These are phyloP conservation scores for Lactifluus subvellereus DNA, from an alignment of 768 basidiomycete genomes.

Conservation along the genomic window DNA sequence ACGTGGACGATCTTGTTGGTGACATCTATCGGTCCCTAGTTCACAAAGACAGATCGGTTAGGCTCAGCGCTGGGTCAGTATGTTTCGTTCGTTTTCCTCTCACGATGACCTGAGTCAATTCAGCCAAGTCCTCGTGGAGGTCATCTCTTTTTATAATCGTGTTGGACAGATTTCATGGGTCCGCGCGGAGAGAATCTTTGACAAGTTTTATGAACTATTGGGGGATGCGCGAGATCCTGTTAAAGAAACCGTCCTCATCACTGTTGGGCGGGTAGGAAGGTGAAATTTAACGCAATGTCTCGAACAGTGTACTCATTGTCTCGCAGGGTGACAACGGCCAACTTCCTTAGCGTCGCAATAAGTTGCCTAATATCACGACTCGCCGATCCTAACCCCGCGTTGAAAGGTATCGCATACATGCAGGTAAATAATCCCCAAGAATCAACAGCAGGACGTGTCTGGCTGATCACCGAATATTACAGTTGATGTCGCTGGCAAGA, in stretches of 20 bases:
- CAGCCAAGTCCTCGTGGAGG: slow-evolving; percentile 22
- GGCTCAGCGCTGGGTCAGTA: slow-evolving; percentile 24
- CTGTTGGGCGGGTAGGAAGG: slow-evolving; percentile 52
- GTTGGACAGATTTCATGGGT: slow-evolving; percentile 15
- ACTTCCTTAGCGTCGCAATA: slow-evolving; percentile 53
- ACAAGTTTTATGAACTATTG: slow-evolving; percentile 21
- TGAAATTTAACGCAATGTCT: slow-evolving; percentile 8
- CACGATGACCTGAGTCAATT: neutral
- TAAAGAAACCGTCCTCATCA: slow-evolving; percentile 60
- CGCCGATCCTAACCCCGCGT: slow-evolving; percentile 57
- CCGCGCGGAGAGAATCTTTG: slow-evolving; percentile 21
- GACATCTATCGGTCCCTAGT: slow-evolving; percentile 1
- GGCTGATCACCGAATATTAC: slow-evolving; percentile 15
- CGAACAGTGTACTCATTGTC: neutral
- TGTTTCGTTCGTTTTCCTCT: neutral
- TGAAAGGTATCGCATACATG: slow-evolving; percentile 62
- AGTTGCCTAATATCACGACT: slow-evolving; percentile 61
- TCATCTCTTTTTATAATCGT: slow-evolving; percentile 20
- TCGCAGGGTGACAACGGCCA: slow-evolving; percentile 42
- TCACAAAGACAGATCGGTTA: slow-evolving; percentile 21
- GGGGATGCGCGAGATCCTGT: slow-evolving; percentile 33
- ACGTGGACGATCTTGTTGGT: slow-evolving; percentile 8
- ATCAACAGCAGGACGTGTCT: slow-evolving; percentile 13
- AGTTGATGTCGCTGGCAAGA: slow-evolving; percentile 58
- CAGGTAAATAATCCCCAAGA: slow-evolving; percentile 42